Base-by-base conservation (phyloP, 306 rosid species). In the Begonia loranthoides region DNA sequence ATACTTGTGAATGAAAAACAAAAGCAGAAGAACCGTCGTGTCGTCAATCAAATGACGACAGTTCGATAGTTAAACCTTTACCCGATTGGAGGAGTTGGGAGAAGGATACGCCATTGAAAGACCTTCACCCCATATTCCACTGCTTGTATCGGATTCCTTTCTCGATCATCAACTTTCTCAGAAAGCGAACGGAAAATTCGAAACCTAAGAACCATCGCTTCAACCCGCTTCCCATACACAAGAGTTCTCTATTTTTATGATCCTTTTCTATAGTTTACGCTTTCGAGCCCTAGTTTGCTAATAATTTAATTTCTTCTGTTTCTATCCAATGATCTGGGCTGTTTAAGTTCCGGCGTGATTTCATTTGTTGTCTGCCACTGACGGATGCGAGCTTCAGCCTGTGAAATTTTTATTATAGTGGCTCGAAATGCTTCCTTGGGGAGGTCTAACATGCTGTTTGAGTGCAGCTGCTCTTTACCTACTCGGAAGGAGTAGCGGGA, bases 401-500 rank as follows among this genome's bases (percentile, higher is more conserved):
- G 52, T 54, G 52, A 33, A 47, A 60, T 34, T 60, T 49, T 19
- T 28, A 38, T 41, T 61, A 12, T n/a, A 43, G 51, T 9, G 17
- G 60, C 39, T 47, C 68, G 74, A 69, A 66, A 90, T 78, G 95
- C 51, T 86, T 65, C 99, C 96, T 45, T 86, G 94, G 99, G 82
- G 95, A 58, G 99, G 99, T 54, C 17, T 90, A 54, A 80, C 92
- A 62, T 90, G 99, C 56, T 90, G 99, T 65, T 53, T 90, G 73
- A 86, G 99, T 75, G 95, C 90, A 48, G 93, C 86, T 70, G 94
- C 93, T 58, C 94, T 90, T 52, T 86, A 86, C 65, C 88, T 86
- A 72, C 99, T 90, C 39, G 99, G 99, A 41, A 78, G 99, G 73
- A 79, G 93, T 60, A 86, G 88, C 75, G 93, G 96, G 71, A 81